Conservation (phyloP, 805 yeast genomes). For the Candida maris region DNA sequence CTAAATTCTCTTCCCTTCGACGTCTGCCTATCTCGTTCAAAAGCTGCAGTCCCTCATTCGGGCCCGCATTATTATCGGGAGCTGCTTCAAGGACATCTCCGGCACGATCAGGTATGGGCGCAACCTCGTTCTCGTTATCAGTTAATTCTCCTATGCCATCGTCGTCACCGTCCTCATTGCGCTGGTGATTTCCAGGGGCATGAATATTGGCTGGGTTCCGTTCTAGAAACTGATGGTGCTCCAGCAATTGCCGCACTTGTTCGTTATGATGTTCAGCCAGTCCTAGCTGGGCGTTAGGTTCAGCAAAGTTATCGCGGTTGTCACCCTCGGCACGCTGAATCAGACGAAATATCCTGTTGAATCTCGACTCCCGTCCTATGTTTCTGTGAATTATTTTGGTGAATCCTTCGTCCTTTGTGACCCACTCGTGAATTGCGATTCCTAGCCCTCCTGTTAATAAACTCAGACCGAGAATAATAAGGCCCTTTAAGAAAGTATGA, state of each 20-base stretch:
- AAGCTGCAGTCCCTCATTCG: slow-evolving; percentile 5
- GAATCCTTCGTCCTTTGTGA: slow-evolving; percentile 67
- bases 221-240: neutral
- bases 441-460: slow-evolving; percentile 21
- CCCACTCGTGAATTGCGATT: slow-evolving; percentile 54
- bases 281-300: slow-evolving; percentile 10
- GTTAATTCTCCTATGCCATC: neutral
- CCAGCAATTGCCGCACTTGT: neutral
- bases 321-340: slow-evolving; percentile 12
- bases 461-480: slow-evolving; percentile 14
- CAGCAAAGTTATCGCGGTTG: slow-evolving; percentile 20
- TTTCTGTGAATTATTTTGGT: slow-evolving; percentile 51
- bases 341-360: slow-evolving; percentile 28
- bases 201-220: neutral
- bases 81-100: slow-evolving; percentile 1
- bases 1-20: slow-evolving; percentile 9
- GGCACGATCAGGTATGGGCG: neutral
- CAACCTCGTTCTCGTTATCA: neutral
- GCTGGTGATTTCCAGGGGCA: neutral
- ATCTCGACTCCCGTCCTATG: slow-evolving; percentile 54
- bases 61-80: slow-evolving; percentile 5
- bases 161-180: neutral
- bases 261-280: slow-evolving; percentile 1
- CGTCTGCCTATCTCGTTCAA: slow-evolving; percentile 10
- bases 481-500: slow-evolving; percentile 17